Base-by-base conservation (phyloP, 2,329 filamentous ascomycete species). In the Aspergillus alliaceus region DNA sequence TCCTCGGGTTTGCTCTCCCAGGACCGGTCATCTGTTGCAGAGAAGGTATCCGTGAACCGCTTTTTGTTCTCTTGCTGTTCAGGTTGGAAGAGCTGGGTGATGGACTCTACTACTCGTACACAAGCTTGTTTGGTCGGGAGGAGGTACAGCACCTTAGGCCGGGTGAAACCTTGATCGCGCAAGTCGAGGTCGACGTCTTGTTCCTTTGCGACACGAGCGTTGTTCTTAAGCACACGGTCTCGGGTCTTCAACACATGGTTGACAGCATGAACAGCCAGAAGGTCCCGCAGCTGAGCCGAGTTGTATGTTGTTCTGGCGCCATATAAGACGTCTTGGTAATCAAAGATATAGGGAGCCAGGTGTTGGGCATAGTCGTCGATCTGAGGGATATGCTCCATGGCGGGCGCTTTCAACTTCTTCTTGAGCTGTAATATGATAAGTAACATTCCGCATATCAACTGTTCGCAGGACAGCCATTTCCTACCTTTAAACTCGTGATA, bases 11-110 rank as follows among this genome's bases (percentile, higher is more conserved):
- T 91, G 69, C 90, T 86, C 8, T 84, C 79, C 25, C 87, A 86
- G 64, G 91, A 88, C 37, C 84, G 85, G 58, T 87, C 83, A 22
- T 90, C 84, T 37, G 85, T 84, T 27, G 88, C 84, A 6, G 87
- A 82, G 74, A 93, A 99, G 1, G 85, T 85, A 55, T 97, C 93
- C 35, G 93, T 83, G 68, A 99, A 98, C 0, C 95, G 86, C 73
- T 96, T 95, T 66, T 90, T 89, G 77, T 98, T 96, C 73, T 98
- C 95, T 72, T 96, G 91, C 68, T 97, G 93, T 56, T 97, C 93
- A 0, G 91, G 90, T 59, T 88, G 82, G 74, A 87, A 90, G 24
- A 96, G 76, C 5, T 85, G 82, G 40, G 88, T 87, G 44, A 99
- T 91, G 39, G 84, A 85, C 49, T 96, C 86, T 35, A 96, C 81